phyloP scores from a whole-genome alignment of 129 eudicot species.

The Cynara cardunculus region DNA sequence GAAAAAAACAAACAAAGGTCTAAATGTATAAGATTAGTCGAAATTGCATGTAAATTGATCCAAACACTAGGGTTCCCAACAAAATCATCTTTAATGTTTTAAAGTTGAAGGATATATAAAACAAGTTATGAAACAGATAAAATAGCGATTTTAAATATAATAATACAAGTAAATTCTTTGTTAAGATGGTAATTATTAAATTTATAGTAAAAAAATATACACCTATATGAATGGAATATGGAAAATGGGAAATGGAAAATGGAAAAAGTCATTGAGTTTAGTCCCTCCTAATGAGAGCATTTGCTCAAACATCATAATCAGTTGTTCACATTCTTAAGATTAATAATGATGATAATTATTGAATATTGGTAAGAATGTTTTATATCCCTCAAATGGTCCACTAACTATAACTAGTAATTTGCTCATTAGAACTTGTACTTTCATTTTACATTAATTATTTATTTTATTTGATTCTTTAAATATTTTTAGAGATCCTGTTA shows the following conservation, averaged over 20 bases:
- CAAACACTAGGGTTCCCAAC: neutral
- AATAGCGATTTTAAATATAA: too few relatives aligned
- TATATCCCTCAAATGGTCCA: slow-evolving; percentile 20
- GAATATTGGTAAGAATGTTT: slow-evolving; percentile 19
- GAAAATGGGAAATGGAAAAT: neutral
- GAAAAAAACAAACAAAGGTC: too few relatives aligned
- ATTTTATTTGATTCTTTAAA: too few relatives aligned
- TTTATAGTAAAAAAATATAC: neutral
- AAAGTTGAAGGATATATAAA: too few relatives aligned
- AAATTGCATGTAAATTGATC: neutral
- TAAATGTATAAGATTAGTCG: too few relatives aligned
- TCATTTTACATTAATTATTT: too few relatives aligned
- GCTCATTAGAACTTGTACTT: neutral
- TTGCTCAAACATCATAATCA: slow-evolving; percentile 23
- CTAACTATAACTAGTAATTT: neutral
- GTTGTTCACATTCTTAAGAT: slow-evolving; percentile 15
- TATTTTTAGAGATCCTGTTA: neutral
- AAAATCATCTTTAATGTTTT: too few relatives aligned
- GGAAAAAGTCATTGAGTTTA: slow-evolving; percentile 13
- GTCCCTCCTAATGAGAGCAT: slow-evolving; percentile 14
- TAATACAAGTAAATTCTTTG: too few relatives aligned
- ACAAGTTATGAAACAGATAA: too few relatives aligned
- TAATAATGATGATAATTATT: slow-evolving; percentile 19
- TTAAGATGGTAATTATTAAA: too few relatives aligned
- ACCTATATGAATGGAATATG: neutral